Conservation (phyloP, 2,329 filamentous ascomycete species). For the Exophiala sp. region DNA sequence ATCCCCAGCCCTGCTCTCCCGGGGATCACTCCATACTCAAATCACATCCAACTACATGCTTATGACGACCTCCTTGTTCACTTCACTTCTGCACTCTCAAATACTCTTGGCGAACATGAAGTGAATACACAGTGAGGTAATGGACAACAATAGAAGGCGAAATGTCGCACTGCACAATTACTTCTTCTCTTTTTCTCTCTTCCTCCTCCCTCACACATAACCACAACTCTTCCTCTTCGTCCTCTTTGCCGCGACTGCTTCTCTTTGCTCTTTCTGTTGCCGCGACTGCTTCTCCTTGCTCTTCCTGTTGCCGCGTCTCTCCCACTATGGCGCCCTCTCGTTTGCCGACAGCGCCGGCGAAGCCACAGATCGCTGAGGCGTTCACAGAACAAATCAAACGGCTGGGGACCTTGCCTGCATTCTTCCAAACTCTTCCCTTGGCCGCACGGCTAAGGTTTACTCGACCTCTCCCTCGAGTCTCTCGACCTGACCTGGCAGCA, state of each 20-base stretch:
- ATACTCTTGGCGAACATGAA: too few relatives aligned
- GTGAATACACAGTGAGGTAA: not conserved
- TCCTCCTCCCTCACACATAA: not conserved
- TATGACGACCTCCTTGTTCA: not conserved
- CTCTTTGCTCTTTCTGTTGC: too few relatives aligned
- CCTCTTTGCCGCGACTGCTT: not conserved
- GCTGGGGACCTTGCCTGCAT: not conserved
- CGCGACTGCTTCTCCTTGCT: too few relatives aligned
- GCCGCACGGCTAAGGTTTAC: not conserved
- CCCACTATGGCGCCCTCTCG: not conserved
- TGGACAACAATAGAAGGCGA: not conserved
- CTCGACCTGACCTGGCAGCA: not conserved
- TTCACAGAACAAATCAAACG: not conserved
- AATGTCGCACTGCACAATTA: too few relatives aligned
- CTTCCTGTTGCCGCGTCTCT: not conserved
- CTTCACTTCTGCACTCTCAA: too few relatives aligned
- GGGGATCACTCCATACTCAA: too few relatives aligned
- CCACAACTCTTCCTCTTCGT: not conserved
- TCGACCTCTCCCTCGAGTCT: not conserved
- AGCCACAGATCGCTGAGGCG: not conserved
- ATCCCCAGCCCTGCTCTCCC: too few relatives aligned
- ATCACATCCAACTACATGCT: not conserved
- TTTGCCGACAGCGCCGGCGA: not conserved
- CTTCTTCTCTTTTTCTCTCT: not conserved
- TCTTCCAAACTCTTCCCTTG: not conserved